phyloP scores from a whole-genome alignment of 1,139 yeast genomes.

The Debaryomyces singareniensis region DNA sequence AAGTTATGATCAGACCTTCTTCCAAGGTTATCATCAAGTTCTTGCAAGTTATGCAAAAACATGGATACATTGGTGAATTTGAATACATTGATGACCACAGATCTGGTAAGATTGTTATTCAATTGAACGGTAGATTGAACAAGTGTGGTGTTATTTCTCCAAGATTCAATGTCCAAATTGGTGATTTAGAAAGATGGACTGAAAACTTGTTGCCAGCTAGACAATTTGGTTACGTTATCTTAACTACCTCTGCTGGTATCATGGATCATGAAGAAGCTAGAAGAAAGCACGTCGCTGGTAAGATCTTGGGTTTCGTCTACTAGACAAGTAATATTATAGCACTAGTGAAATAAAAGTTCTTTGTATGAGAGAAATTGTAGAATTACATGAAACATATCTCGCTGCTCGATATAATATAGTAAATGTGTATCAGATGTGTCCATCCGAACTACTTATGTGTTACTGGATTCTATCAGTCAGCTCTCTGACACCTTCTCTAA shows the following conservation, averaged over 20 bases:
- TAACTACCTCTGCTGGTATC: slow-evolving; percentile 98
- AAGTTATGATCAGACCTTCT: slow-evolving; percentile 97
- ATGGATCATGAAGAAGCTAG: slow-evolving; percentile 99
- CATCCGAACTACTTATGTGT: no score
- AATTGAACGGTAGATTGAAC: slow-evolving; percentile 96
- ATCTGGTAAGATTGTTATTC: slow-evolving; percentile 96
- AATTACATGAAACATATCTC: no score
- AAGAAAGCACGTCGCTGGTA: slow-evolving; percentile 99
- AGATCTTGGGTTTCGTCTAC: slow-evolving; percentile 94
- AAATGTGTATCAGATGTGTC: no score
- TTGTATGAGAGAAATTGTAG: no score
- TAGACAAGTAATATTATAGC: slow-evolving; percentile 23
- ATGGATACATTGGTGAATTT: slow-evolving; percentile 98
- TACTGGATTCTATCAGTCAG: no score
- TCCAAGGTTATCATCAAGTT: slow-evolving; percentile 98
- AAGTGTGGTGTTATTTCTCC: slow-evolving; percentile 98
- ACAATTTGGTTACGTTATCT: slow-evolving; percentile 95
- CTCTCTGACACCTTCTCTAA: no score
- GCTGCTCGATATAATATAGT: no score
- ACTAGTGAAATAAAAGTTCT: slow-evolving; percentile 3
- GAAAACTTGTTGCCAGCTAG: slow-evolving; percentile 96
- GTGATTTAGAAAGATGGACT: slow-evolving; percentile 96
- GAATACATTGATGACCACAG: slow-evolving; percentile 99
- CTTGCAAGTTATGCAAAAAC: slow-evolving; percentile 96
- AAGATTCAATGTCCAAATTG: slow-evolving; percentile 92